Base-by-base conservation (phyloP, 768 basidiomycete species). In the Hirschioporus abietinus region DNA sequence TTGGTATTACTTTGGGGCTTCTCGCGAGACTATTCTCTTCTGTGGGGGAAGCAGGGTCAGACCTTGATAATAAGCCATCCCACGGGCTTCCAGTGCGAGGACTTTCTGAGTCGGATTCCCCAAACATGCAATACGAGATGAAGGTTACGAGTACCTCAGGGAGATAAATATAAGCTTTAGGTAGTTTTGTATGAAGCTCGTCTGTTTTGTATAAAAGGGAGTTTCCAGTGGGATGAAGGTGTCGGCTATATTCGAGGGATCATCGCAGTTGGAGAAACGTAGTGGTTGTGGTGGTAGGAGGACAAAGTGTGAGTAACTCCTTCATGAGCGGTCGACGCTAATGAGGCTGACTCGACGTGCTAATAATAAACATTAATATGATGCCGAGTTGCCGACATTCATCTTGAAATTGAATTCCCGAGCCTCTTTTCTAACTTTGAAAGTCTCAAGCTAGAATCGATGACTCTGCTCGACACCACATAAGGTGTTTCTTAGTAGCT, bases 71-170 rank as follows among this genome's bases (percentile, higher is more conserved):
- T 70, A 94, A 79, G 42, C 82, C 82, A 75, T 93, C 91, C 93
- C 93, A 95, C 25, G 92, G 93, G 67, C 88, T 89, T 68, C 89
- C 88, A 66, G 88, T 89, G 34, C 90, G 84, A 52, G 90, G 88
- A 74, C 87, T 91, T 78, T 93, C 91, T 20, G 88, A 89, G 72
- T 91, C 88, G 65, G 85, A 86, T 82, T 93, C 93, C 61, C 91
- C 90, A 72, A 93, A 93, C 91, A 93, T 93, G 59, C 63, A 36
- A 64, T 35, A 18, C 57, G 30, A 34, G 57, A 35, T 63, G 64
- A 66, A 67, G 68, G 61, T 71, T 27, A 15, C 34, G 66, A 67
- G 67, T 69, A 63, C 63, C 64, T 66, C 62, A 60, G 67, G 52
- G 34, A 60, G 30, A 64, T 65, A 36, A 36, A 66, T 58, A 60